Evolutionary conservation across 306 rosid genomes (phyloP), one percentile per base, ranked within the genome.

Genomic region (Vicia faba): DNA sequence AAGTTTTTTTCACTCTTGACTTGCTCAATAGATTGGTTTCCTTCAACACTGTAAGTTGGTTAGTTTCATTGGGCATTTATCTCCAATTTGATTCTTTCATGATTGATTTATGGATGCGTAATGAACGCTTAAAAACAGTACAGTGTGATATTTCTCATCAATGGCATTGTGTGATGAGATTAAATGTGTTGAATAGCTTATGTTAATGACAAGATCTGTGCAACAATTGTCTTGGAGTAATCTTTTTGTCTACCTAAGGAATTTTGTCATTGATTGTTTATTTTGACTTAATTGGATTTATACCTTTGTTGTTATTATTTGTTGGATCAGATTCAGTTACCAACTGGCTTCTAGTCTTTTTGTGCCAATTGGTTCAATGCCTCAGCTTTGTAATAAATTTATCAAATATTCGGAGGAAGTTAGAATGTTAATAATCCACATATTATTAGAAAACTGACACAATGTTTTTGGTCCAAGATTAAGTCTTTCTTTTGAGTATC

Each of bases 21-120:
- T 86, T 93, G 60, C 80, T 93, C 72, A 81, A 85, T 73, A 85
- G 91, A 78, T 83, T 93, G 88, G 87, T 83, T 51, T 84, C 91
- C 63, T 86, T 79, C 74, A 89, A 86, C 76, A 84, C 73, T 78
- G 98, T 93, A 89, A 78, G 81, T 80, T 68, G 19, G 19, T 49
- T 57, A 10, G 61, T 66, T 69, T 76, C 39, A 43, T 73, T 74
- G 49, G 40, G 59, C 50, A 41, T 78, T 72, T 45, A 35, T 84
- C 69, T 68, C 59, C 55, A 46, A 20, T 41, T 19, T 40, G 41
- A 25, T 41, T 74, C 50, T 74, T 43, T 45, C 9, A 49, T 66
- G 58, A 51, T 53, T 70, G 69, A 59, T 65, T 61, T 29, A 11
- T 57, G 56, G 70, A 39, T 36, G 61, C 7, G 2, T 59, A 39